These are phyloP conservation scores for Pleurotus pulmonarius DNA, from an alignment of 768 basidiomycete genomes.

Conservation along the genomic window DNA sequence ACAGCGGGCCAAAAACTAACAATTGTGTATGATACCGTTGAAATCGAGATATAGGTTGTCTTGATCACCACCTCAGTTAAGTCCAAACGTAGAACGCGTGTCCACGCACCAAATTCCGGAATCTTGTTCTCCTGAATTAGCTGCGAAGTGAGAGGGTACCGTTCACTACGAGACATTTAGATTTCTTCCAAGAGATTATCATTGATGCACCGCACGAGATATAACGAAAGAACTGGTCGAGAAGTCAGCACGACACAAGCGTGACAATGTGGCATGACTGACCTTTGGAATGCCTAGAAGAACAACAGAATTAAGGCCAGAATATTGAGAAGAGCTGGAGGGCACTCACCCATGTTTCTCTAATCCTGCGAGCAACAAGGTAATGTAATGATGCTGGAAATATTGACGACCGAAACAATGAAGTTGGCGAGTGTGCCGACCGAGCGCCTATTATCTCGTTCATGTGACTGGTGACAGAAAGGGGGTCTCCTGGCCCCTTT, in stretches of 20 bases:
- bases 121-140: slow-evolving; percentile 98
- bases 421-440: too few relatives aligned
- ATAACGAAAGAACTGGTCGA: slow-evolving; percentile 86
- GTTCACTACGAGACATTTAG: slow-evolving; percentile 57
- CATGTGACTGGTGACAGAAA: too few relatives aligned
- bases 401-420: too few relatives aligned
- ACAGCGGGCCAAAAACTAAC: slow-evolving; percentile 27
- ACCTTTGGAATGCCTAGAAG: slow-evolving; percentile 64
- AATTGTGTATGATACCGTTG: slow-evolving; percentile 90
- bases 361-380: too few relatives aligned
- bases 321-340: too few relatives aligned
- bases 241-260: slow-evolving; percentile 11
- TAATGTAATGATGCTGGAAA: too few relatives aligned
- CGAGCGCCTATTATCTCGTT: too few relatives aligned
- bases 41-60: slow-evolving; percentile 94
- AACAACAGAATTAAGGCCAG: too few relatives aligned
- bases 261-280: slow-evolving; percentile 12
- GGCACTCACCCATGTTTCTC: too few relatives aligned
- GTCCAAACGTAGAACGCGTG: not conserved
- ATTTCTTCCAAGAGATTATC: not conserved
- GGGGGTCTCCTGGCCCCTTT: too few relatives aligned
- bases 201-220: slow-evolving; percentile 63
- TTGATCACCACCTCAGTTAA: slow-evolving; percentile 23
- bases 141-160: slow-evolving; percentile 97
- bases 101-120: slow-evolving; percentile 83